Base-by-base conservation (phyloP, 2,329 filamentous ascomycete species). In the Trichoderma simmonsii region DNA sequence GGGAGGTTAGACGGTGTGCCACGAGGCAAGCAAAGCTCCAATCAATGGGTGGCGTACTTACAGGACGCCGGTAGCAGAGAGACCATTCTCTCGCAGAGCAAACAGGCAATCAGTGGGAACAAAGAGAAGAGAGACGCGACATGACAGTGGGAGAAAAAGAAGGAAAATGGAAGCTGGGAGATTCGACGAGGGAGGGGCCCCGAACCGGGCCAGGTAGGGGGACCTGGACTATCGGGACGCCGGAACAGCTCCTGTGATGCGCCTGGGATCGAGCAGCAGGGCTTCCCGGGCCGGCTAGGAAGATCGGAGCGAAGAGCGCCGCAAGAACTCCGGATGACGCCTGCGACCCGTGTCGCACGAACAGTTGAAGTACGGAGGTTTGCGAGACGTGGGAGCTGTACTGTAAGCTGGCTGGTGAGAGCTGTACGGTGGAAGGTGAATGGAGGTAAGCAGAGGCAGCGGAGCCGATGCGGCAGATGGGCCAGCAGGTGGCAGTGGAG, bases 31-130 rank as follows among this genome's bases (percentile, higher is more conserved):
- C 34, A 57, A 57, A 67, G 64, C 30, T 57, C 30, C 18, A 26
- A 30, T 57, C 15, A 43, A n/a, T 43, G 36, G 39, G 39, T 3
- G 7, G 39, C 39, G 48, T 30, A 67, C 72, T 73, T 71, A 73
- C 72, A 36, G 54, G 69, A 57, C 63, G 63, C 63, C 36, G 72
- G 48, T 24, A 71, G 64, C 72, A 59, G 69, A 51, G 62, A 48
- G 62, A 73, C 43, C 72, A 73, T 73, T 71, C 68, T 73, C 62
- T 57, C 61, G 57, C 36, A 63, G 43, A 32, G 26, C 54, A 61
- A 70, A 62, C 26, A 63, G 67, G 21, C 32, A 66, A 34, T 66
- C 54, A 71, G 34, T 68, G 48, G 43, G 14, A 60, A 62, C 59
- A 32, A 18, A 18, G 24, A 57, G 43, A 59, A 39, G 12, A 68